Evolutionary conservation across 768 basidiomycete species (phyloP), one percentile per base, ranked within the genome.

Genomic region (Hortiboletus campestris): DNA sequence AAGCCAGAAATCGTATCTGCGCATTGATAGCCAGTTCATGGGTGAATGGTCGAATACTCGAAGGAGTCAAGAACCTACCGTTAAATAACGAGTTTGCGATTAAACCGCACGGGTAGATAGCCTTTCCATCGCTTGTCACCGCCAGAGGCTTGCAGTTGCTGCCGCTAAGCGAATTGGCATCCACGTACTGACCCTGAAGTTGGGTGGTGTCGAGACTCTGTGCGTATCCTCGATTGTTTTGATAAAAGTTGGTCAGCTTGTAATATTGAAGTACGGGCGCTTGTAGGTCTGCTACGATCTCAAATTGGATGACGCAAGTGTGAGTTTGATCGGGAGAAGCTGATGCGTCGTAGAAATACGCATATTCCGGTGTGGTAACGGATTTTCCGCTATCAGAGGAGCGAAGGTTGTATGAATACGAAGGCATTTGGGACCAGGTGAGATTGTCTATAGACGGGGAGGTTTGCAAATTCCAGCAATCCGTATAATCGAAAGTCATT

Each of bases 71-170:
- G 20, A 20, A 13, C 82, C 35, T 46, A 91, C 94, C 95, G 66
- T 99, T 99, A 78, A 98, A 99, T 11, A 94, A 38, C 2, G 94
- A 97, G 74, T 99, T 99, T 43, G 97, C 97, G 60, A 99, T 96
- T 60, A 99, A 77, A 39, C 97, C 97, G 63, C 97, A 99, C 2
- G 97, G 97, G 66, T 95, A 99, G 68, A 94, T 83, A 10, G 82
- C 77, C 64, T 80, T 84, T 54, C 74, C 73, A 48, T 79, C 72
- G 13, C 62, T 61, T 7, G 72, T 72, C 6, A 77, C 67, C n/a
- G 80, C 89, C 45, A 96, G 78, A 3, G 97, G 97, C 70, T 92
- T 89, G 80, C 97, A 99, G 66, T 95, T 86, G 32, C 91, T 84
- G 45, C 77, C 73, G 38, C 84, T 72, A n/a, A 94, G 76, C 50